Evolutionary conservation across 257 asterid genomes (phyloP).

Genomic region (Eustoma russellianum): DNA sequence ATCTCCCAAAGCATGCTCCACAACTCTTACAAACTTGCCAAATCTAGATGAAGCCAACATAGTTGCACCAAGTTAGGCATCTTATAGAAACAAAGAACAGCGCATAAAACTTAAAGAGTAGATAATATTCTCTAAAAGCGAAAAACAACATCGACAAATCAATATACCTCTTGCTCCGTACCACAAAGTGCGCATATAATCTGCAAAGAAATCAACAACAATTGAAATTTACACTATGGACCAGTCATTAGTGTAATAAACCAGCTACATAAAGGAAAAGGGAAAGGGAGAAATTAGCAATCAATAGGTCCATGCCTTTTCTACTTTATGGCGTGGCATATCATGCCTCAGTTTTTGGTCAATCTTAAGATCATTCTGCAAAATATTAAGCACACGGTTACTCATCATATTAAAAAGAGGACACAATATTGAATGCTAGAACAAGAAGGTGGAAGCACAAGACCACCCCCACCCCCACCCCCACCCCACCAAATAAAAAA

Average conservation of each 20-base stretch:
- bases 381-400: neutral
- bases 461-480: too few relatives aligned
- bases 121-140: neutral
- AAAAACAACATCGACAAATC: neutral
- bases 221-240: constrained; percentile 6
- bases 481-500: too few relatives aligned
- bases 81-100: neutral
- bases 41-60: constrained; percentile 27
- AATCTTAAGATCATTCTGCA: constrained; percentile 51
- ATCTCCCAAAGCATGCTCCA: constrained; percentile 82
- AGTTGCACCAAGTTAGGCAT: neutral
- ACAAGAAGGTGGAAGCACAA: too few relatives aligned
- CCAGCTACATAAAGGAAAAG: neutral
- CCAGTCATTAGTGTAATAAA: neutral
- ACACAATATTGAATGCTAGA: too few relatives aligned
- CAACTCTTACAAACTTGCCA: constrained; percentile 66
- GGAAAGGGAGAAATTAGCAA: neutral
- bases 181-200: constrained; percentile 75
- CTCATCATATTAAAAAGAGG: too few relatives aligned
- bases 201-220: constrained; percentile 25
- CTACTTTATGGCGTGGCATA: constrained; percentile 63
- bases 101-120: neutral
- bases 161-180: constrained; percentile 83
- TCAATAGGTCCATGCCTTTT: constrained; percentile 31
- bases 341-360: constrained; percentile 69